Conservation (phyloP, 2,329 filamentous ascomycete genomes). For the Apiospora aurea region DNA sequence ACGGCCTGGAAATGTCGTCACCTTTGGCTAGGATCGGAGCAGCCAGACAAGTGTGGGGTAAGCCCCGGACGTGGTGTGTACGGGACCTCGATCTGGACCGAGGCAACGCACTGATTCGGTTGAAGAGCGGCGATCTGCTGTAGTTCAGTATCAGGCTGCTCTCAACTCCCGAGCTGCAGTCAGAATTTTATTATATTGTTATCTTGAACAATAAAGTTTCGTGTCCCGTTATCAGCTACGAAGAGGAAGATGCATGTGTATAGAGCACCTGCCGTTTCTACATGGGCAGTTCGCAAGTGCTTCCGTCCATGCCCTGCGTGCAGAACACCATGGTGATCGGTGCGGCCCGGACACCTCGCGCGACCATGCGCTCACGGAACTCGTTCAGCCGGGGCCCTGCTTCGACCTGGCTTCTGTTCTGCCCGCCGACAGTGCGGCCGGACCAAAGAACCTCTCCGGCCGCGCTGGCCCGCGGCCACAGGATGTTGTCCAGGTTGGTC, state of each 20-base stretch:
- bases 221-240: neutral
- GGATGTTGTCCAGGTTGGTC: conserved; percentile 74
- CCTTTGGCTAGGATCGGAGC: neutral
- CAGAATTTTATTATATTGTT: neutral
- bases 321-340: conserved; percentile 79
- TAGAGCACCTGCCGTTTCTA: conserved; percentile 23
- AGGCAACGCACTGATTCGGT: neutral
- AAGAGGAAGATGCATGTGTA: neutral
- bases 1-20: neutral
- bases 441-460: conserved; percentile 85
- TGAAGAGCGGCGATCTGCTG: neutral
- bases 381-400: conserved; percentile 75
- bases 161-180: neutral
- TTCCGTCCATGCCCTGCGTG: conserved; percentile 63
- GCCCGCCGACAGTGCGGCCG: conserved; percentile 69
- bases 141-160: neutral
- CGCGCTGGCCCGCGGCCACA: conserved; percentile 80
- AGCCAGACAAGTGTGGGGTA: neutral
- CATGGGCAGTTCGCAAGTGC: conserved; percentile 49
- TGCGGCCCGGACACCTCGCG: conserved; percentile 67
- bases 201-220: neutral
- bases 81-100: neutral
- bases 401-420: conserved; percentile 74
- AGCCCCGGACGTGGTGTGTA: neutral
- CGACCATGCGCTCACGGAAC: conserved; percentile 78